Base-by-base conservation (phyloP, 1,139 yeast species). In the Kodamaea sp. region DNA sequence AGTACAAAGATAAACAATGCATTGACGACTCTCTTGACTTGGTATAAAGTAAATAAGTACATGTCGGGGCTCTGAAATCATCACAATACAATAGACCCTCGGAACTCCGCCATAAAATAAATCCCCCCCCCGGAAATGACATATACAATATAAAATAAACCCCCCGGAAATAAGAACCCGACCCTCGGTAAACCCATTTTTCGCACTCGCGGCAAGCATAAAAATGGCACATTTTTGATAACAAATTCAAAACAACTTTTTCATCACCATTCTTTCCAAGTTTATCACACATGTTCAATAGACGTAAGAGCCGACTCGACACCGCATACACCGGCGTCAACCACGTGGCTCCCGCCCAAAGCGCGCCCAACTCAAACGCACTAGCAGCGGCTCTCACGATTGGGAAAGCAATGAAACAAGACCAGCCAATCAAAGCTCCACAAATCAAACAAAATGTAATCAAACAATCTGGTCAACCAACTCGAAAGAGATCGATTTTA, bases 321-420 rank as follows among this genome's bases (percentile, higher is more conserved):
- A 63, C 72, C 10, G 60, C 75, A 24, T 70, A 71, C 48, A 70
- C 75, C 4, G 77, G 75, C n/a, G 76, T 70, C 26, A 67, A 65
- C 46, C 70, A 63, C 40, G 48, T 55, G 11, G 62, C 69, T 3
- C 63, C 67, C 4, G 49, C 62, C 6, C 40, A 58, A 22, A 56
- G 49, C 39, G 70, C 68, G 40, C 76, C 76, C 20, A 61, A 57
- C 48, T 55, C 62, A 33, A 60, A 62, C 38, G 77, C 77, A 9
- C 53, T 68, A 53, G 77, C 77, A 6, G 77, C 77, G 5, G 77
- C 77, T 2, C 53, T 67, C 36, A 63, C 73, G 31, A 71, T 71
- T 46, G 77, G 77, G 6, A 58, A 67, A 39, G 50, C 55, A 27
- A 47, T 53, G 44, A 60, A 55, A 41, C 47, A 45, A 26, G 39